phyloP scores from a whole-genome alignment of 768 basidiomycete genomes.

The Tulasnella sp. region DNA sequence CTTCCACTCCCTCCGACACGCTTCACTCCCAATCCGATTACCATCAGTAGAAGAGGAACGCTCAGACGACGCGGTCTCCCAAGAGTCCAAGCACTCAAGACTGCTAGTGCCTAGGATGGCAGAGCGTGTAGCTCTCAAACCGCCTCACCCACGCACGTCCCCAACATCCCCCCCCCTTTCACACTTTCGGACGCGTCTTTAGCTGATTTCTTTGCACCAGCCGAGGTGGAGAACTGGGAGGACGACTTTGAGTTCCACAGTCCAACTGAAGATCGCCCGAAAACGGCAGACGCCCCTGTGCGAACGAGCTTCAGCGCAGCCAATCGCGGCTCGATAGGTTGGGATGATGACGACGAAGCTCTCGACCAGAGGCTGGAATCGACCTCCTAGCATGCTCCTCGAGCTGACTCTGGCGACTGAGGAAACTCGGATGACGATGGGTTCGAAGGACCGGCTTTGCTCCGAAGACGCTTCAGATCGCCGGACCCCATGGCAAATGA shows the following conservation, averaged over 20 bases:
- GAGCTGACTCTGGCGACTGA: conserved; percentile 22
- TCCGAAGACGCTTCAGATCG: conserved; percentile 1
- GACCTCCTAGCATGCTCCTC: background rate
- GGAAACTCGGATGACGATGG: conserved; percentile 17
- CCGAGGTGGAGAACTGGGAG: conserved; percentile 70
- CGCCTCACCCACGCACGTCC: background rate
- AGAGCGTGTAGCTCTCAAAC: background rate
- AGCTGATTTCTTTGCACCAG: conserved; percentile 29
- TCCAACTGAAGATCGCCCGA: conserved; percentile 27
- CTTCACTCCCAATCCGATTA: background rate
- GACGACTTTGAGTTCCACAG: conserved; percentile 68
- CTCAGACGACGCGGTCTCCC: background rate
- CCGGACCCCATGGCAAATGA: conserved; percentile 18
- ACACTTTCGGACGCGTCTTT: background rate
- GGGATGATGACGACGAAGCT: conserved; percentile 40
- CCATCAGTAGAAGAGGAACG: conserved; percentile 5
- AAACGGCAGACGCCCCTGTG: conserved; percentile 27
- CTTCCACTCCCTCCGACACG: background rate
- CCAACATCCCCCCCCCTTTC: background rate
- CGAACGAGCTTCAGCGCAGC: background rate
- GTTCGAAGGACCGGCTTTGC: conserved; percentile 31
- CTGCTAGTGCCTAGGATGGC: background rate
- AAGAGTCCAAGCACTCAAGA: background rate
- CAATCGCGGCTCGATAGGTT: conserved; percentile 18
- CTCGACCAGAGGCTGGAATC: conserved; percentile 17